Conservation (phyloP, 345 rosid species). For the Salix viminalis region DNA sequence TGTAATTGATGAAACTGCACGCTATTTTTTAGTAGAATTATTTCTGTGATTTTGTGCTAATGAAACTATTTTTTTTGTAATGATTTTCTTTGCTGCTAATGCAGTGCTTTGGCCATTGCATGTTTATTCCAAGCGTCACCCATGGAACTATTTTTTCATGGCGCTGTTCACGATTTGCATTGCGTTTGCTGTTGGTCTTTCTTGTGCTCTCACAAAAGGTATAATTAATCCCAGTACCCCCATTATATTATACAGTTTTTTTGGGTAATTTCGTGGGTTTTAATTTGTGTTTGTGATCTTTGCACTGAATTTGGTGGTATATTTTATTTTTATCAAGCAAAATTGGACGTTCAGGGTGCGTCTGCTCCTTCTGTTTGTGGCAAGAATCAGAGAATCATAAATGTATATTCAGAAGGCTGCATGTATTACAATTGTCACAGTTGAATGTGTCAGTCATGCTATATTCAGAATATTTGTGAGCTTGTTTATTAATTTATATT, state of each 20-base stretch:
- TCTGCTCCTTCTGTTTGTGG: no score
- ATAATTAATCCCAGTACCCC: not conserved
- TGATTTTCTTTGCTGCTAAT: not conserved
- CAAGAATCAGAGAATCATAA: no score
- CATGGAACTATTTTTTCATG: conserved; percentile 4
- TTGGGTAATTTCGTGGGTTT: not conserved
- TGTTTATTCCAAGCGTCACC: conserved; percentile 3
- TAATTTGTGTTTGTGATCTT: no score
- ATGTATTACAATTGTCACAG: no score
- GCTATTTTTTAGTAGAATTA: not conserved
- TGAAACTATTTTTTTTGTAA: not conserved
- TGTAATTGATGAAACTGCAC: no score
- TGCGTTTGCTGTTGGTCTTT: conserved; percentile 1
- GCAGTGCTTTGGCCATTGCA: conserved; percentile 1
- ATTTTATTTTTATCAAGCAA: no score
- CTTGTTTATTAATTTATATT: no score
- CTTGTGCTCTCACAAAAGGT: conserved; percentile 10
- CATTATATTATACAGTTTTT: not conserved
- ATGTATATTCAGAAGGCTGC: no score
- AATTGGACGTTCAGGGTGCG: no score
- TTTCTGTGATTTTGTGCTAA: not conserved
- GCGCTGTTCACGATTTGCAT: conserved; percentile 8
- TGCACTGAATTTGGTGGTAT: no score
- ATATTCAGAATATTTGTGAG: no score
- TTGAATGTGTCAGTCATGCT: no score